Base-by-base conservation (phyloP, 768 basidiomycete species). In the Dendrothele bispora region DNA sequence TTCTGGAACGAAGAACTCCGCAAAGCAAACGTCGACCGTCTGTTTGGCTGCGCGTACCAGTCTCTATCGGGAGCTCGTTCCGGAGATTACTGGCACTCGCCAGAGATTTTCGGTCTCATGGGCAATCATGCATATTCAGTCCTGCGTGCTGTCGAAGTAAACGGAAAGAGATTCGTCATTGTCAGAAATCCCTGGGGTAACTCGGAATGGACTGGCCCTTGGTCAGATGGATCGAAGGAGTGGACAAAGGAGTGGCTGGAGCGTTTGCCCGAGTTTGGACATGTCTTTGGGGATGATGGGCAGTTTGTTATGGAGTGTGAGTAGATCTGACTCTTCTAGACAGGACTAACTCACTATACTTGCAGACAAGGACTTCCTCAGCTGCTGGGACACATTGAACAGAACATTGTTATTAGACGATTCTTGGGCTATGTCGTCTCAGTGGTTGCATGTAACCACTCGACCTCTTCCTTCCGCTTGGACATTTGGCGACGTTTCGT, bases 1-100 rank as follows among this genome's bases (percentile, higher is more conserved):
- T 82, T 81, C 59, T 82, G 79, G 80, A 64, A 65, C 5, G 72
- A 80, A 39, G 80, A 82, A 53, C 69, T 82, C 17, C 58, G 71
- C 8, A 69, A 63, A 27, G 78, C 75, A 4, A 78, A 77, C 51
- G 61, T 72, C 39, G 79, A 80, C 52, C 70, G 78, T 5, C 65
- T 81, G 3, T 80, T 82, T 51, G 76, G 75, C 2, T 80, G 79
- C 52, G 72, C 70, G 39, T 77, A 79, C 54, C 64, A 72, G 48
- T 55, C 51, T 20, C 59, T 72, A 35, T 61, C 65, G 45, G 57
- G 52, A 36, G 60, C 65, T 26, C 66, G 69, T 11, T 70, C 61
- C 49, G 68, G 68, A 4, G 50, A 55, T 7, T n/a, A n/a, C n/a
- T n/a, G n/a, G n/a, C n/a, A n/a, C n/a, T n/a, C n/a, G n/a, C n/a